Conservation (phyloP, 2,329 filamentous ascomycete genomes). For the Aschersonia sp. region DNA sequence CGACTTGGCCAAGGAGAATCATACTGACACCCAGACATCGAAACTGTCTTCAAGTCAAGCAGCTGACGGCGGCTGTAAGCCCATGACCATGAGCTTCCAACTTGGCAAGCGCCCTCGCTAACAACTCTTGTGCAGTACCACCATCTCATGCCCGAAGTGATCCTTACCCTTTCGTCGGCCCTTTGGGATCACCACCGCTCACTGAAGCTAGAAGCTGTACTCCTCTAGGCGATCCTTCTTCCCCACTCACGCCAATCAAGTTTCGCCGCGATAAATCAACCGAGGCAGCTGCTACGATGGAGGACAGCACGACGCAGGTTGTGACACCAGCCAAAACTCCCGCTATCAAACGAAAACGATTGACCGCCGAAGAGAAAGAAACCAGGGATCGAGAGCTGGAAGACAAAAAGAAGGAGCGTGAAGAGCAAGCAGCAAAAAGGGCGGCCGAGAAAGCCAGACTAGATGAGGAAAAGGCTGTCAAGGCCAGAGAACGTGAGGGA, state of each 20-base stretch:
- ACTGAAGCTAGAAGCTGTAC: constrained; percentile 28
- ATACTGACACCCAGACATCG: not conserved
- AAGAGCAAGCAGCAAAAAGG: constrained; percentile 22
- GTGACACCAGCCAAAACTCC: constrained; percentile 9
- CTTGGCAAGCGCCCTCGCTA: too few relatives aligned
- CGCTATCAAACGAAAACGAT: constrained; percentile 26
- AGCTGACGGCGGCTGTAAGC: not conserved
- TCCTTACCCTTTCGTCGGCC: constrained; percentile 13
- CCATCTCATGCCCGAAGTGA: not conserved
- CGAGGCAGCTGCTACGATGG: not conserved
- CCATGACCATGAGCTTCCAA: too few relatives aligned
- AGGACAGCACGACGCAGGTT: not conserved
- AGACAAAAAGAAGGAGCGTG: constrained; percentile 19
- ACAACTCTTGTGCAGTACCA: too few relatives aligned
- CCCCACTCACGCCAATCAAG: constrained; percentile 16
- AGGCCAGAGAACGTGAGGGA: constrained; percentile 22
- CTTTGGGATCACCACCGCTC: constrained; percentile 17
- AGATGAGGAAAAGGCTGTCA: constrained; percentile 23
- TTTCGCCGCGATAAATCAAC: not conserved
- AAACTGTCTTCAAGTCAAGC: not conserved
- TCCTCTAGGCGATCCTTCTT: constrained; percentile 20
- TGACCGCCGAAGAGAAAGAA: constrained; percentile 21
- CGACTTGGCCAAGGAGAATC: not conserved
- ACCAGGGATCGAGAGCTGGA: constrained; percentile 12
- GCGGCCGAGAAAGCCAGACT: constrained; percentile 14